Evolutionary conservation across 345 rosid species (phyloP).

Genomic region (Eucalyptus melliodora): DNA sequence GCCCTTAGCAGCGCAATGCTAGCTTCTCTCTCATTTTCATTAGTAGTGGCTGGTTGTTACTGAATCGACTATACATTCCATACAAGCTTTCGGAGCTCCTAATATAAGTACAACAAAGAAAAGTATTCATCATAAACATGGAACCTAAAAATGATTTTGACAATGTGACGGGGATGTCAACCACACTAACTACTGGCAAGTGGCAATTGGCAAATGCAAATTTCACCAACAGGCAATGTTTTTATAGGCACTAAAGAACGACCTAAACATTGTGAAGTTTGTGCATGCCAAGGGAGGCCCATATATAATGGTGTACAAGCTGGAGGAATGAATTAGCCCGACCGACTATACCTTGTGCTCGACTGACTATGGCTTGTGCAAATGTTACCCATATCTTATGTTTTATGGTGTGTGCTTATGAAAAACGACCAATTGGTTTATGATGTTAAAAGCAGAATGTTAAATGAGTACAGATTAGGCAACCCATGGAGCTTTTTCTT

Average conservation of each 20-base stretch:
- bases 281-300: not conserved
- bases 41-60: constrained; percentile 5
- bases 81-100: constrained; percentile 67
- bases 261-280: not conserved
- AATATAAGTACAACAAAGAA: not conserved
- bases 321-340: not conserved
- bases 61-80: constrained; percentile 38
- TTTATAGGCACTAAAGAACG: not conserved
- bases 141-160: too few species aligned
- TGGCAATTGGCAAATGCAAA: not conserved
- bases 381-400: too few species aligned
- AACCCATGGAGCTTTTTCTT: not conserved
- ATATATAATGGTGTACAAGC: not conserved
- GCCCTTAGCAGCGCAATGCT: constrained; percentile 20
- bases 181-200: not conserved
- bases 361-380: too few species aligned
- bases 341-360: not conserved
- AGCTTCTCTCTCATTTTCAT: constrained; percentile 20
- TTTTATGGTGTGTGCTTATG: too few species aligned
- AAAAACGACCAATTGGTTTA: too few species aligned
- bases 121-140: not conserved
- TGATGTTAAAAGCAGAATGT: too few species aligned
- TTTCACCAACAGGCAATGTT: not conserved
- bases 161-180: not conserved
- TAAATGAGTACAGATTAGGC: not conserved